phyloP scores from a whole-genome alignment of 129 eudicot species.

The carrot (Daucus carota) region DNA sequence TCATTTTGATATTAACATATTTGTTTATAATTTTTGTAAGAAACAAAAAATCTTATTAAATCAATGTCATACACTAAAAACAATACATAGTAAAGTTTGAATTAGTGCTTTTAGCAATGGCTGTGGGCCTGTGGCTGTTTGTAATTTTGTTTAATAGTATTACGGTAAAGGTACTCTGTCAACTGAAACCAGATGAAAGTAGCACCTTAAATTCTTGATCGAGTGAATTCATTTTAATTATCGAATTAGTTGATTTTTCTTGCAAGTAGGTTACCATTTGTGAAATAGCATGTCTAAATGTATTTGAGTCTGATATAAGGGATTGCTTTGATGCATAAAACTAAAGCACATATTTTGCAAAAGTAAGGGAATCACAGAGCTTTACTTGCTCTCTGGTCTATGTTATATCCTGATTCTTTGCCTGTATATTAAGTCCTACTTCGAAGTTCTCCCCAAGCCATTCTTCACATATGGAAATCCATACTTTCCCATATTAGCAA shows the following conservation, averaged over 20 bases:
- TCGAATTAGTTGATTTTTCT: background rate
- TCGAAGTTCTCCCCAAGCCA: constrained; percentile 20
- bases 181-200: background rate
- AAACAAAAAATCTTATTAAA: background rate
- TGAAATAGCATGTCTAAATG: no score
- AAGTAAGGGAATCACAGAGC: constrained; percentile 36
- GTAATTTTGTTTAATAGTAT: background rate
- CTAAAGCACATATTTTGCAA: background rate
- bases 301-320: no score
- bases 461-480: constrained; percentile 18
- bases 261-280: no score
- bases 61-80: background rate
- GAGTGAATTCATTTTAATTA: background rate
- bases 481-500: constrained; percentile 11
- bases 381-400: constrained; percentile 71
- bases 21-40: background rate
- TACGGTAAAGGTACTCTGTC: background rate
- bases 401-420: constrained; percentile 55
- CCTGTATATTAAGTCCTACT: constrained; percentile 24
- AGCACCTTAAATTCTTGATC: background rate
- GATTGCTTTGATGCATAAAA: background rate
- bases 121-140: background rate
- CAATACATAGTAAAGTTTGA: background rate
- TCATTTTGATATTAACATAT: background rate
- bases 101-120: background rate